Percentiles rank a stretch among this genome's conserved stretches.
Evolutionary conservation across 148 eudicot species (phyloP).

Genomic region (Polygonum aviculare): DNA sequence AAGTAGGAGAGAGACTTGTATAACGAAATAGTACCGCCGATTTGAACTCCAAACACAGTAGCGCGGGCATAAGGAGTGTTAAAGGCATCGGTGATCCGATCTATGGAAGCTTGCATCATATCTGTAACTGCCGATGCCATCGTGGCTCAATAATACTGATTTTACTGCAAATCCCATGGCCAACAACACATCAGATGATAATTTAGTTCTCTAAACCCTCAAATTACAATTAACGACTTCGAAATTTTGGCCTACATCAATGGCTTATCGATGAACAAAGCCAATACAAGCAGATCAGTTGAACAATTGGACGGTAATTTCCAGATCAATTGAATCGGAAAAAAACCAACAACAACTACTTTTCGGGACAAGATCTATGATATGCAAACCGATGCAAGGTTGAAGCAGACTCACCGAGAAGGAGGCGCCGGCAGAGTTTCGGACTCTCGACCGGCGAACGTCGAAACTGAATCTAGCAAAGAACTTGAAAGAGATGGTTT

Average conservation of each 20-base stretch:
- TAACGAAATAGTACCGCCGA: conserved; percentile 47
- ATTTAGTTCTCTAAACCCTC: not conserved
- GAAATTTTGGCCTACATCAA: not conserved
- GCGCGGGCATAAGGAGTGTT: conserved; percentile 74
- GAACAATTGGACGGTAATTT: not conserved
- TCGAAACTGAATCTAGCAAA: conserved; percentile 6
- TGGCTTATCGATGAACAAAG: not conserved
- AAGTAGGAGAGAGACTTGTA: not conserved
- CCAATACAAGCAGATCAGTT: not conserved
- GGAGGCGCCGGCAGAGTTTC: not conserved
- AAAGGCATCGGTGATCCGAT: conserved; percentile 45
- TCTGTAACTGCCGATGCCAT: conserved; percentile 25
- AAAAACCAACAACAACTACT: not conserved
- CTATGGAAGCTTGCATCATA: conserved; percentile 39
- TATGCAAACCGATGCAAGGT: not conserved
- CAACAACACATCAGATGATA: not conserved
- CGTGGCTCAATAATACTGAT: not conserved
- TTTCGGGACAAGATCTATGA: not conserved
- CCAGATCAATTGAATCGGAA: not conserved
- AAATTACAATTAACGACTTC: not conserved
- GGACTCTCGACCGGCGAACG: conserved; percentile 3
- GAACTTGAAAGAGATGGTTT: not conserved
- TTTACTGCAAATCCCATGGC: not conserved
- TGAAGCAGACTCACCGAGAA: not conserved
- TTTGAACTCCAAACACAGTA: conserved; percentile 76